These are phyloP conservation scores for Tremellales sp. DNA, from an alignment of 1,284 basidiomycete species.

Conservation along the genomic window DNA sequence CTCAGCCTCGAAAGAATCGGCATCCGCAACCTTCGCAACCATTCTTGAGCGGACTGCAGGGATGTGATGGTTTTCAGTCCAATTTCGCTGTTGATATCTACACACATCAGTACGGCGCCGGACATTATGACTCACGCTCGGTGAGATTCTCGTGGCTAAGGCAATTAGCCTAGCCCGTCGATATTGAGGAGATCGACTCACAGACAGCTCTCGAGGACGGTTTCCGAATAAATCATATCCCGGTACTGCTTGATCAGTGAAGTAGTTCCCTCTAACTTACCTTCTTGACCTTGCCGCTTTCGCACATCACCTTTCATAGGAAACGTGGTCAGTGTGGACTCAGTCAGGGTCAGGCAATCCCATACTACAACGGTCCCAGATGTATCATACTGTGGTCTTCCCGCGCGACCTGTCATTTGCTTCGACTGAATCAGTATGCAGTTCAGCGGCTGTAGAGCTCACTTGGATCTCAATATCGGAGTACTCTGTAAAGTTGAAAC, in stretches of 20 bases:
- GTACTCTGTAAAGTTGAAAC: constrained; percentile 42
- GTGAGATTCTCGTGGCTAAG: constrained; percentile 65
- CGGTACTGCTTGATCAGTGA: constrained; percentile 35
- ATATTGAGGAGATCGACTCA: constrained; percentile 4
- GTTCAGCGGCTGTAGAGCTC: constrained; percentile 7
- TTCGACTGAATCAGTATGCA: constrained; percentile 6
- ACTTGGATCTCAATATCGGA: constrained; percentile 48
- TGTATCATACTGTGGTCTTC: constrained; percentile 79
- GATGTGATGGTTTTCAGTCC: constrained; percentile 72
- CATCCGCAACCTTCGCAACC: constrained; percentile 58
- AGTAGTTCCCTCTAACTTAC: constrained; percentile 10
- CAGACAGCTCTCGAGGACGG: constrained; percentile 75
- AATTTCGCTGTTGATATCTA: constrained; percentile 83
- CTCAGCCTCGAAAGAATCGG: neutral
- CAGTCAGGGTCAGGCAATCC: neutral
- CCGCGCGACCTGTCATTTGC: constrained; percentile 59
- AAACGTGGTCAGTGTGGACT: neutral
- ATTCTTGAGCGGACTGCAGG: constrained; percentile 61
- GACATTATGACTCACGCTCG: constrained; percentile 54
- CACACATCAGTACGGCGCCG: neutral
- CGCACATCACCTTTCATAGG: constrained; percentile 33
- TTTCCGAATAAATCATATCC: constrained; percentile 50
- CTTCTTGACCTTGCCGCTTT: constrained; percentile 25
- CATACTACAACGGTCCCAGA: constrained; percentile 53
- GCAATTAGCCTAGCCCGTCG: constrained; percentile 1